Conservation (phyloP, 2,329 filamentous ascomycete genomes). For the Neopestalotiopsis sp. region DNA sequence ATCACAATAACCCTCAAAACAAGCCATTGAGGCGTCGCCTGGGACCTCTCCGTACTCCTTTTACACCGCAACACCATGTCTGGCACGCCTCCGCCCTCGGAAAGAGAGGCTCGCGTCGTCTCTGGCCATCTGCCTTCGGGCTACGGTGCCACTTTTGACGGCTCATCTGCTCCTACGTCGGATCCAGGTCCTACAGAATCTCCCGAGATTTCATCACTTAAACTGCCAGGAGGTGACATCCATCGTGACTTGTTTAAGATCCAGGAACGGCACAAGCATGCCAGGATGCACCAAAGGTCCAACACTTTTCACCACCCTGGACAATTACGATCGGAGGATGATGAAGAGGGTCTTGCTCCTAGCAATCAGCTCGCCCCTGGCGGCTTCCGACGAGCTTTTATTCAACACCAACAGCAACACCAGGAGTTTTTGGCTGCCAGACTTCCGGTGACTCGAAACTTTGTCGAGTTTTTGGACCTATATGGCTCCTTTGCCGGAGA, state of each 20-base stretch:
- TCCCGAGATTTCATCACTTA: constrained; percentile 67
- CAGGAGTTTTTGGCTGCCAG: constrained; percentile 45
- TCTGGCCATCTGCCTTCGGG: constrained; percentile 45
- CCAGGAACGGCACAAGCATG: constrained; percentile 60
- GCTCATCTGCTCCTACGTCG: constrained; percentile 24
- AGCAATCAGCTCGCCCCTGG: constrained; percentile 43
- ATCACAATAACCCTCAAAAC: not conserved
- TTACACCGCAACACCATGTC: constrained; percentile 14
- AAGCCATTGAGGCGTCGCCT: no score
- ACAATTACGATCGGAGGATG: constrained; percentile 48
- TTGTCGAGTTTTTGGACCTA: constrained; percentile 76
- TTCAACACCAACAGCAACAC: constrained; percentile 39
- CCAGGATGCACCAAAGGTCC: constrained; percentile 57
- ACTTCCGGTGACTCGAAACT: constrained; percentile 68
- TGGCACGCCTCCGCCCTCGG: constrained; percentile 18
- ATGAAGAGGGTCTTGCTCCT: constrained; percentile 34
- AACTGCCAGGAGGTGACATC: constrained; percentile 77
- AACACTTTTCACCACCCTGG: constrained; percentile 68
- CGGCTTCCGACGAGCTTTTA: constrained; percentile 55
- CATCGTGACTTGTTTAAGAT: constrained; percentile 80
- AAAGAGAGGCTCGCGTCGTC: constrained; percentile 39
- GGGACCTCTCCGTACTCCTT: not conserved
- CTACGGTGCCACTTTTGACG: constrained; percentile 49
- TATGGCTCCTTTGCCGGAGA: constrained; percentile 81
- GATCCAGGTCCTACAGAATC: constrained; percentile 29